A percentile compares a stretch with the other conserved stretches of the same genome.
Evolutionary conservation across 306 rosid species (phyloP).

Genomic region (Delonix regia): DNA sequence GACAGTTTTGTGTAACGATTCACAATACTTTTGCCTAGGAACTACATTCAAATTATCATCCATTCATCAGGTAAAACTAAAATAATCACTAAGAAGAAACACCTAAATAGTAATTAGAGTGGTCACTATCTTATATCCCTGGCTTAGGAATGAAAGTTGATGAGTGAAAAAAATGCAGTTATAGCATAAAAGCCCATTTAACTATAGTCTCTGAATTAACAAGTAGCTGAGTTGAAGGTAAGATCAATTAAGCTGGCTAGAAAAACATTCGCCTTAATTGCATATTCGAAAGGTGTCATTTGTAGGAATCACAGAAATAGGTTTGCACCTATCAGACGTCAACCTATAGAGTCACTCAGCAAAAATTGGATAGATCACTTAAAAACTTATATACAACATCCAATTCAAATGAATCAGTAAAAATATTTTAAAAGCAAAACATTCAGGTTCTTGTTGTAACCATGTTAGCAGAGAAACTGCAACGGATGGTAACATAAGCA

Average conservation of each 20-base stretch:
- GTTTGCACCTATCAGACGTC: neutral
- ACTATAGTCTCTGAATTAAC: neutral
- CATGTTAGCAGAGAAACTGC: neutral
- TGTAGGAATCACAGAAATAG: neutral
- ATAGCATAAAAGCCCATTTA: neutral
- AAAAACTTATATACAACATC: neutral
- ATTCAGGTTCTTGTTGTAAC: neutral
- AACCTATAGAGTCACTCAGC: neutral
- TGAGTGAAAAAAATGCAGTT: neutral
- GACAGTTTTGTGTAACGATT: conserved; percentile 76
- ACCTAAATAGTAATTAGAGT: neutral
- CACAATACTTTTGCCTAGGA: conserved; percentile 95
- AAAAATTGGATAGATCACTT: neutral
- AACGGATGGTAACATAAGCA: neutral
- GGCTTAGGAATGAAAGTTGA: neutral
- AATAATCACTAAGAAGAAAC: conserved; percentile 8
- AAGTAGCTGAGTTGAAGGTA: conserved; percentile 15
- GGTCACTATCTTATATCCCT: neutral
- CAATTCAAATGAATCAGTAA: neutral
- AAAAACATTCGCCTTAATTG: neutral
- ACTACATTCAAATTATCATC: conserved; percentile 55
- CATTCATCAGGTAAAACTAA: conserved; percentile 40
- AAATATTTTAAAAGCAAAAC: neutral
- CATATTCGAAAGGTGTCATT: neutral
- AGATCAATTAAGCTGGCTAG: neutral